Conservation (phyloP, 176 grass and related monocot genomes). For the Areca catechu region DNA sequence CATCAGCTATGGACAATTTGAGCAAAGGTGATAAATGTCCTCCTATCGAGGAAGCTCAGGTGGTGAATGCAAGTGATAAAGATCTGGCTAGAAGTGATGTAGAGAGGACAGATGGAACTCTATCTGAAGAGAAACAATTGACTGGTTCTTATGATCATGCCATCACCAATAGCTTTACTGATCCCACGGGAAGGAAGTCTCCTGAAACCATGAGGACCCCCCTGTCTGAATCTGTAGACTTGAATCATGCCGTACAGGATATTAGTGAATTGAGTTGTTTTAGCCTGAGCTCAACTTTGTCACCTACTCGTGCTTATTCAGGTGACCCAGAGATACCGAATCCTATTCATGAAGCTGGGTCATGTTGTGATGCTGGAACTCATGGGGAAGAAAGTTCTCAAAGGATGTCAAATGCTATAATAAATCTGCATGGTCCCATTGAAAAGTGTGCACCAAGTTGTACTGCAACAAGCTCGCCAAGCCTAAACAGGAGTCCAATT, state of each 20-base stretch:
- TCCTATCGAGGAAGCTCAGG: background rate
- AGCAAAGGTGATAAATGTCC: background rate
- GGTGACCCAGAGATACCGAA: constrained; percentile 6
- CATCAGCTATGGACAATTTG: constrained; percentile 3
- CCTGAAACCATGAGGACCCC: constrained; percentile 18
- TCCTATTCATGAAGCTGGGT: background rate
- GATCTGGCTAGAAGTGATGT: background rate
- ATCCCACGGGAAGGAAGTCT: constrained; percentile 8
- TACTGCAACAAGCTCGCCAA: too few relatives aligned
- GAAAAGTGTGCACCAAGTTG: too few relatives aligned
- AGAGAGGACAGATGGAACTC: background rate
- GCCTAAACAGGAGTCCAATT: too few relatives aligned
- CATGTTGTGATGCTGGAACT: too few relatives aligned
- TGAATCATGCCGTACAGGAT: constrained; percentile 26
- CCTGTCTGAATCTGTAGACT: constrained; percentile 29
- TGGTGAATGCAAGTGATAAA: background rate
- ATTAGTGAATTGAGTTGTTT: constrained; percentile 14
- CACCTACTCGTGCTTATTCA: constrained; percentile 21
- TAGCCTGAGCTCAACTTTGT: constrained; percentile 6
- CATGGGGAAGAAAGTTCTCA: too few relatives aligned
- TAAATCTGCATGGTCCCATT: too few relatives aligned
- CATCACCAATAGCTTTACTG: background rate
- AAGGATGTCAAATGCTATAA: too few relatives aligned
- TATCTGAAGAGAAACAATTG: background rate
- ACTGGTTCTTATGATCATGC: background rate